Percentiles rank a stretch among this genome's conserved stretches.
Conservation (phyloP, 768 basidiomycete species). For the Tricholoma hemisulphureum region DNA sequence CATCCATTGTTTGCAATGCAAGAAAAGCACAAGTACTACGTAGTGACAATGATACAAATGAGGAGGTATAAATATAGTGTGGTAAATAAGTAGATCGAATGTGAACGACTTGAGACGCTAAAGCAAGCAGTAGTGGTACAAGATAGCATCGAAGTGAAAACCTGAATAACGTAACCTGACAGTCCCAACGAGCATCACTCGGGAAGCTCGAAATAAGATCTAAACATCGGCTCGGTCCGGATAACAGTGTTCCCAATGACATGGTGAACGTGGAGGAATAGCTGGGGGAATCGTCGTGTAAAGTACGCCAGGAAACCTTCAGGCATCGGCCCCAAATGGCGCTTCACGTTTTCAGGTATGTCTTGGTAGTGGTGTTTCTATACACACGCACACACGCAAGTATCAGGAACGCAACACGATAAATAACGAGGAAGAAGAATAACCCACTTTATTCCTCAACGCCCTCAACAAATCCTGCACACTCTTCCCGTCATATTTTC, state of each 20-base stretch:
- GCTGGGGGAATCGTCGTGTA: conserved; percentile 83
- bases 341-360: conserved; percentile 86
- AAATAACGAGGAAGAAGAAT: neutral
- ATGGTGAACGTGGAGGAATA: conserved; percentile 91
- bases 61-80: conserved; percentile 7
- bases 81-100: neutral
- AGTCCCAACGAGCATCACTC: conserved; percentile 10
- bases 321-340: conserved; percentile 86
- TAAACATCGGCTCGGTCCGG: conserved; percentile 85
- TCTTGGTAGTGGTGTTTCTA: conserved; percentile 99
- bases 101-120: neutral
- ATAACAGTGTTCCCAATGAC: conserved; percentile 75
- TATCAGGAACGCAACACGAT: neutral
- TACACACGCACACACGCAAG: neutral
- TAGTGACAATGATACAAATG: conserved; percentile 7
- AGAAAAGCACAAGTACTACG: neutral
- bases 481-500: conserved; percentile 91
- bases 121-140: conserved; percentile 1
- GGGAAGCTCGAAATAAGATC: conserved; percentile 77
- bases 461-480: conserved; percentile 93
- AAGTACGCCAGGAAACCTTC: conserved; percentile 92
- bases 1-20: neutral
- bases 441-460: conserved; percentile 86
- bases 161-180: neutral
- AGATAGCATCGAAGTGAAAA: no score